phyloP scores from a whole-genome alignment of 257 asterid genomes.

The Parsonsia alboflavescens region DNA sequence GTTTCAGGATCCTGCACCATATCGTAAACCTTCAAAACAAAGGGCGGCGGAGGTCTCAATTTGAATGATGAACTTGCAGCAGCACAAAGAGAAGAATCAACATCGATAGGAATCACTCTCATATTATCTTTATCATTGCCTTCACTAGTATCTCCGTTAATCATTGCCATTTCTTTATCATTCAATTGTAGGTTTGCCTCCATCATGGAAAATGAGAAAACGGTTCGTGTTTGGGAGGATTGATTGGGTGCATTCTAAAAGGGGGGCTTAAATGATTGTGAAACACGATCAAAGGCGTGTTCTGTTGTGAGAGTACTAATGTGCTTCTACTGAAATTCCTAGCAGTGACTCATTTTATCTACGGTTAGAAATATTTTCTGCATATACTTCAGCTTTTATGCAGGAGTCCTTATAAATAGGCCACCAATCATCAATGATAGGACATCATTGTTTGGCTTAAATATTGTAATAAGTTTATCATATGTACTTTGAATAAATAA shows the following conservation, averaged over 20 bases:
- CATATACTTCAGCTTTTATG: no score
- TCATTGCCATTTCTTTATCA: no score
- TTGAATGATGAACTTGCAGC: not conserved
- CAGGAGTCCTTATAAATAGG: no score
- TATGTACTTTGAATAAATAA: no score
- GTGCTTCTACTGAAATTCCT: not conserved
- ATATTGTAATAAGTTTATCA: no score
- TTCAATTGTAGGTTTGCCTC: constrained; percentile 21
- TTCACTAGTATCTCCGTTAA: constrained; percentile 8
- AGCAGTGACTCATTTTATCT: not conserved
- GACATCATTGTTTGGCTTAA: no score
- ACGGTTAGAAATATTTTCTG: not conserved
- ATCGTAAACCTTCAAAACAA: constrained; percentile 41
- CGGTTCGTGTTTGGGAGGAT: not conserved
- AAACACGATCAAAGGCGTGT: not conserved
- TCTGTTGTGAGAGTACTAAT: not conserved
- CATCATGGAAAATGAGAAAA: constrained; percentile 15
- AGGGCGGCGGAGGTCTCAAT: constrained; percentile 29
- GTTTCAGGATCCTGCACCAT: constrained; percentile 31
- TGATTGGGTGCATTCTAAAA: not conserved
- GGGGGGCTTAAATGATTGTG: not conserved
- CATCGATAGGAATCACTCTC: constrained; percentile 1
- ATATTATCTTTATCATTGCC: not conserved
- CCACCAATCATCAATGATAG: no score
- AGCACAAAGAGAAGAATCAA: not conserved